Percentiles rank a stretch among this genome's conserved stretches.
phyloP scores from a whole-genome alignment of 352 stramenopile species.

The Phytopythium montanum region DNA sequence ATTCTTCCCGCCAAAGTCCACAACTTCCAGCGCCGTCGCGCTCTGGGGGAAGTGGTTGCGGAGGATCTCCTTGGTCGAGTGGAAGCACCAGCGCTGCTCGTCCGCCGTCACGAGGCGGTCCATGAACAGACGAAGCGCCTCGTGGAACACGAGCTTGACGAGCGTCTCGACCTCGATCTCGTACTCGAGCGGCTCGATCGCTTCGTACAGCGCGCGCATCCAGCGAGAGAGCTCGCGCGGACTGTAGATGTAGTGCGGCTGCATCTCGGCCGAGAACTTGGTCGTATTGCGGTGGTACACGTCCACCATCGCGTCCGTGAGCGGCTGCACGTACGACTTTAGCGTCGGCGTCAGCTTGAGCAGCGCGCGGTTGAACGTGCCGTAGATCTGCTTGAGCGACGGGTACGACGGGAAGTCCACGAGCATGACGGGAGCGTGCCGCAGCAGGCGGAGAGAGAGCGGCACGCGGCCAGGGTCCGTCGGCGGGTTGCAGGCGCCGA shows the following conservation, averaged over 20 bases:
- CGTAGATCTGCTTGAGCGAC: slow-evolving; percentile 98
- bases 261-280: slow-evolving; percentile 91
- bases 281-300: slow-evolving; percentile 97
- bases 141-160: slow-evolving; percentile 97
- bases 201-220: slow-evolving; percentile 98
- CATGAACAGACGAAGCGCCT: slow-evolving; percentile 98
- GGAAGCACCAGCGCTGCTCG: slow-evolving; percentile 96
- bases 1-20: slow-evolving; percentile 79
- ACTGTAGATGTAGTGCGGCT: slow-evolving; percentile 99
- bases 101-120: slow-evolving; percentile 97
- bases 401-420: slow-evolving; percentile 98
- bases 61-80: slow-evolving; percentile 80
- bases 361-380: slow-evolving; percentile 98
- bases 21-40: slow-evolving; percentile 59
- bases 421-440: slow-evolving; percentile 97
- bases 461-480: slow-evolving; percentile 98
- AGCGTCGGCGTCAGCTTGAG: slow-evolving; percentile 98
- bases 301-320: slow-evolving; percentile 99
- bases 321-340: slow-evolving; percentile 93
- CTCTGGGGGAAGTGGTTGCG: slow-evolving; percentile 82
- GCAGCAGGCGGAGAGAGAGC: slow-evolving; percentile 96
- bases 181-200: slow-evolving; percentile 94
- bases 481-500: slow-evolving; percentile 99
- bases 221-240: slow-evolving; percentile 98
- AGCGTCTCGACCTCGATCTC: slow-evolving; percentile 95